Conservation (phyloP, 1,284 basidiomycete species). For the Moniliella sp. region DNA sequence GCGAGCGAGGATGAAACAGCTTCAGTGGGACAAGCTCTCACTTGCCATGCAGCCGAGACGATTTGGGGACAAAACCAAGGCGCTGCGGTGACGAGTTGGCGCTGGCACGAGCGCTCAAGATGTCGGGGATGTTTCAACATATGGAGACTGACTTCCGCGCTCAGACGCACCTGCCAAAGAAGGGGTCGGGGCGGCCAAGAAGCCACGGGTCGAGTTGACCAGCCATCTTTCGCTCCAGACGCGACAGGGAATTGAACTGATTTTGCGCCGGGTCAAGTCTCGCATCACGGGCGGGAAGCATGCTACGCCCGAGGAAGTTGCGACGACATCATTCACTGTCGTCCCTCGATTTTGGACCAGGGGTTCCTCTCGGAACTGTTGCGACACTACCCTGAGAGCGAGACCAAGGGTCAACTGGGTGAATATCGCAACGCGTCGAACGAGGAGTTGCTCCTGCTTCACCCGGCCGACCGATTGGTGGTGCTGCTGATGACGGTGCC, state of each 20-base stretch:
- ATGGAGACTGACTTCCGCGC: slow-evolving; percentile 98
- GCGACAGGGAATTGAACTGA: slow-evolving; percentile 20
- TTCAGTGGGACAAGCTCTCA: slow-evolving; percentile 77
- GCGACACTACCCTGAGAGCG: slow-evolving; percentile 29
- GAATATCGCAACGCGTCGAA: slow-evolving; percentile 59
- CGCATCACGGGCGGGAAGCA: slow-evolving; percentile 17
- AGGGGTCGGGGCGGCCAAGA: slow-evolving; percentile 23
- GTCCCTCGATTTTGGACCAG: slow-evolving; percentile 27
- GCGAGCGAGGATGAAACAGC: slow-evolving; percentile 84
- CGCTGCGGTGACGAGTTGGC: slow-evolving; percentile 12
- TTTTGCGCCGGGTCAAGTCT: slow-evolving; percentile 6
- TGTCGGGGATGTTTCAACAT: slow-evolving; percentile 60
- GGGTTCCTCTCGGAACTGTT: slow-evolving; percentile 28
- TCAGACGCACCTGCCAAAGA: slow-evolving; percentile 55
- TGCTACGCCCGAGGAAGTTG: slow-evolving; percentile 29
- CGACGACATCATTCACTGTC: slow-evolving; percentile 29
- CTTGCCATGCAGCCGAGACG: slow-evolving; percentile 29
- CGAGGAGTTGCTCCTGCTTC: slow-evolving; percentile 67
- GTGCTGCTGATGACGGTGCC: slow-evolving; percentile 89
- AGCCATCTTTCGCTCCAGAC: slow-evolving; percentile 25
- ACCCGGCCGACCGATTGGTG: slow-evolving; percentile 84
- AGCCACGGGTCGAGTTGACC: slow-evolving; percentile 33
- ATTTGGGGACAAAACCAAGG: slow-evolving; percentile 26
- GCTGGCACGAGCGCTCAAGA: slow-evolving; percentile 11
- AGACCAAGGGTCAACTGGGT: slow-evolving; percentile 31